Base-by-base conservation (phyloP, 2,329 filamentous ascomycete species). In the Stagonosporopsis cucurbitacearum region DNA sequence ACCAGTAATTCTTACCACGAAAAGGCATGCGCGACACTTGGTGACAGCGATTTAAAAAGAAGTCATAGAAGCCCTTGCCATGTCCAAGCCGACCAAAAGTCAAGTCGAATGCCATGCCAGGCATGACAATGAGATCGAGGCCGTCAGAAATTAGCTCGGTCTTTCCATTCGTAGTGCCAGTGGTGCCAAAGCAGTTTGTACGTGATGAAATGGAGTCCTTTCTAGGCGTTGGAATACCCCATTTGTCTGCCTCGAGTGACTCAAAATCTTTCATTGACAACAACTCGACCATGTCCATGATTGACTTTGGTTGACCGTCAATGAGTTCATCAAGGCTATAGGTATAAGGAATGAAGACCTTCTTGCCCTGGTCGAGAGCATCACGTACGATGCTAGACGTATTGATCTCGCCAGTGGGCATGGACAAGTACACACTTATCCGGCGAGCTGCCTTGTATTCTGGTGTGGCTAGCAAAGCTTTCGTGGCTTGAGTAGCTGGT, bases 11-110 rank as follows among this genome's bases (percentile, higher is more conserved):
- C 81, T 78, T 77, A 88, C 85, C 83, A 66, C 87, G 82, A 78
- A 83, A 81, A 65, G 84, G 84, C 78, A 83, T 84, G 62, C 65
- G 66, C 75, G 75, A 74, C 62, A 67, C 69, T 63, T 76, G 75
- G 75, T 82, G 74, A 83, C 93, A 96, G 65, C 88, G 86, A 69
- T 88, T 86, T 71, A 99, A 79, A 76, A 96, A 99, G 75, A 88
- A 90, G 79, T 99, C 95, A 81, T 99, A 99, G 79, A 96, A 99
- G 28, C 95, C 95, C 76, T 92, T 96, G 53, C 95, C 95, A 76
- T 99, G 95, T 36, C 95, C 95, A 19, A 98, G 83, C 66, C 95
- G 85, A 64, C 88, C 85, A 58, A 95, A 84, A 12, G 79, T 79
- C 3, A 81, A 81, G 74, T 97, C 93, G 76, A 99, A 99, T 3